A percentile compares a stretch with the other conserved stretches of the same genome.
Evolutionary conservation across 1,139 yeast genomes (phyloP).

Genomic region (Geotrichum restrictum): DNA sequence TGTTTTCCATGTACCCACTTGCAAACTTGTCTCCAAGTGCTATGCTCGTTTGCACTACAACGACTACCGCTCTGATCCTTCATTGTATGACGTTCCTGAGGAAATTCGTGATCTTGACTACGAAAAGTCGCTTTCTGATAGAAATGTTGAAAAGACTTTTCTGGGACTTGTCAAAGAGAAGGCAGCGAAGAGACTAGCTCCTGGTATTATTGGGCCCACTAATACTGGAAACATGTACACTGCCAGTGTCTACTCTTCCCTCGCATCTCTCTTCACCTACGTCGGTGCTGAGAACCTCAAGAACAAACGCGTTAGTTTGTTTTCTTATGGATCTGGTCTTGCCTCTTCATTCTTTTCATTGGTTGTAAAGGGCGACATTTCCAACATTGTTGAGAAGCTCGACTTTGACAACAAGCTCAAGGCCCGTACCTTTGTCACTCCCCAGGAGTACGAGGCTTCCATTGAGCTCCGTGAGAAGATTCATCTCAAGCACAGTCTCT

Average conservation of each 20-base stretch:
- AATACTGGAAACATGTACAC: constrained; percentile 99
- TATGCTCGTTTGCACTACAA: constrained; percentile 89
- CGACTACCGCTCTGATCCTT: constrained; percentile 72
- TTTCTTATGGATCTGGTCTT: constrained; percentile 97
- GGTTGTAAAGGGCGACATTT: constrained; percentile 75
- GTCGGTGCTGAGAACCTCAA: constrained; percentile 72
- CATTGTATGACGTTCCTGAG: constrained; percentile 51
- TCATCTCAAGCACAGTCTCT: constrained; percentile 72
- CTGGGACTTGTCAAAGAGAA: constrained; percentile 72
- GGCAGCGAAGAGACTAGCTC: constrained; percentile 66
- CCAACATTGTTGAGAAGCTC: constrained; percentile 60
- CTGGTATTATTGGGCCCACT: constrained; percentile 84
- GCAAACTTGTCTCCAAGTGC: constrained; percentile 90
- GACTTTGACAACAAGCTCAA: constrained; percentile 67
- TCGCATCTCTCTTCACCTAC: constrained; percentile 73
- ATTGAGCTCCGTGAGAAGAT: constrained; percentile 84
- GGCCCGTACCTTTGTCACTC: constrained; percentile 64
- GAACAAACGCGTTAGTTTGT: constrained; percentile 82
- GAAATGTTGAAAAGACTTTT: constrained; percentile 77
- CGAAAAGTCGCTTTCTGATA: constrained; percentile 77
- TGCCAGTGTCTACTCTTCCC: constrained; percentile 85
- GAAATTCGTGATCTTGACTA: constrained; percentile 63
- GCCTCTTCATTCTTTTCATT: constrained; percentile 87
- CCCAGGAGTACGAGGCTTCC: constrained; percentile 76
- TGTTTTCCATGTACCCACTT: constrained; percentile 97